These are phyloP conservation scores for Chenopodium suecicum DNA, from an alignment of 148 eudicot genomes.

Conservation along the genomic window DNA sequence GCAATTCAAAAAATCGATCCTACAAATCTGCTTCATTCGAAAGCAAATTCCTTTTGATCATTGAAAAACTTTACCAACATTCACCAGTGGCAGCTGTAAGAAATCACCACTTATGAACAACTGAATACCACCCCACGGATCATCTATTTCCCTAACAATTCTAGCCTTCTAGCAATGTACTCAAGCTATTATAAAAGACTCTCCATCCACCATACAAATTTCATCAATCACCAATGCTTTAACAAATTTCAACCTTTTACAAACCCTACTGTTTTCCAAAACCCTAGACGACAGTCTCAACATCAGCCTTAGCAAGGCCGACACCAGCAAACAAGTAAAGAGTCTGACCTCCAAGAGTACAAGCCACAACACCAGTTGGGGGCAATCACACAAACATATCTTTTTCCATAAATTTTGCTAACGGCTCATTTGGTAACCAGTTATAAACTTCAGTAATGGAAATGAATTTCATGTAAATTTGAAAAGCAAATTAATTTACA, in stretches of 20 bases:
- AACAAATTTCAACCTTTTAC: slow-evolving; percentile 44
- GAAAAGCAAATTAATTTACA: no score
- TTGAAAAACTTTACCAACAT: background rate
- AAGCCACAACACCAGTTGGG: slow-evolving; percentile 69
- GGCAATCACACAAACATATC: slow-evolving; percentile 50
- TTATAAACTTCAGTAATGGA: no score
- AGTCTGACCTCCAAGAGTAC: slow-evolving; percentile 69
- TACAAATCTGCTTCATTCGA: slow-evolving; percentile 63
- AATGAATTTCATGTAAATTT: no score
- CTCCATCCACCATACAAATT: slow-evolving; percentile 55
- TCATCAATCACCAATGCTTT: slow-evolving; percentile 72
- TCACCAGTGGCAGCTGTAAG: slow-evolving; percentile 63
- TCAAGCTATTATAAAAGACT: slow-evolving; percentile 47
- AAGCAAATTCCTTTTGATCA: slow-evolving; percentile 43
- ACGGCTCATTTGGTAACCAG: background rate
- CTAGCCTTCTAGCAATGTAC: slow-evolving; percentile 39
- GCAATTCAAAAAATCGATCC: slow-evolving; percentile 50
- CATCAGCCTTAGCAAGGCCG: slow-evolving; percentile 43
- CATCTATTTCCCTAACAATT: slow-evolving; percentile 32
- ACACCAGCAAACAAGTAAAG: slow-evolving; percentile 76
- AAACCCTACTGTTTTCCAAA: slow-evolving; percentile 26
- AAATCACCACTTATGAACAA: slow-evolving; percentile 72
- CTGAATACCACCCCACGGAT: slow-evolving; percentile 74
- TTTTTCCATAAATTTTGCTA: slow-evolving; percentile 40
- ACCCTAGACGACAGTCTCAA: slow-evolving; percentile 34